These are phyloP conservation scores for Colletotrichum noveboracense DNA, from an alignment of 2,329 filamentous ascomycete genomes.

Conservation along the genomic window DNA sequence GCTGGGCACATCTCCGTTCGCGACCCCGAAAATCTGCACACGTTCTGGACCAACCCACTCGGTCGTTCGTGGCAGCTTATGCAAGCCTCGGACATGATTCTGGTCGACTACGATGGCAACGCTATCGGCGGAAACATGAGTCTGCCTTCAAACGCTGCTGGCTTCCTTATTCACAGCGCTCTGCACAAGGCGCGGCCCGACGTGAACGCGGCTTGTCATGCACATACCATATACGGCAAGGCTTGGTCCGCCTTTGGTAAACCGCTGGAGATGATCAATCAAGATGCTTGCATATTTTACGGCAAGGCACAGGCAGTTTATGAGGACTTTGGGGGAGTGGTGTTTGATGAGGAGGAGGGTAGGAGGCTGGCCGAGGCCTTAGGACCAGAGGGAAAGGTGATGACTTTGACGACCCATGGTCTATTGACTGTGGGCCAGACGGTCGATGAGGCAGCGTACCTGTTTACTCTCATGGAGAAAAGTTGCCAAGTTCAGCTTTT, in stretches of 20 bases:
- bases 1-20: conserved; percentile 69
- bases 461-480: conserved; percentile 70
- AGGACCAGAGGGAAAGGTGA: conserved; percentile 43
- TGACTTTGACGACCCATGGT: conserved; percentile 61
- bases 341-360: conserved; percentile 53
- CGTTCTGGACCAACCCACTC: conserved; percentile 70
- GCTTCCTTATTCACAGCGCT: conserved; percentile 73
- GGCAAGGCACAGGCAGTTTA: conserved; percentile 30
- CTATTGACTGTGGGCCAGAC: conserved; percentile 71
- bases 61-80: conserved; percentile 66
- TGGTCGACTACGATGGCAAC: conserved; percentile 66
- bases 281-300: conserved; percentile 70
- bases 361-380: neutral
- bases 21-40: conserved; percentile 61
- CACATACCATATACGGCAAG: conserved; percentile 69
- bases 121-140: conserved; percentile 38
- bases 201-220: conserved; percentile 72
- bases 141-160: conserved; percentile 68
- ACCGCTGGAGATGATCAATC: conserved; percentile 73
- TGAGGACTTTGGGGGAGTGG: conserved; percentile 31
- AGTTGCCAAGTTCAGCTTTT: conserved; percentile 66
- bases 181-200: conserved; percentile 70
- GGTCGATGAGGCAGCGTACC: conserved; percentile 75
- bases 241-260: conserved; percentile 71
- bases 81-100: conserved; percentile 70